phyloP scores from a whole-genome alignment of 2,329 filamentous ascomycete species.

The Colletotrichum lindemuthianum region DNA sequence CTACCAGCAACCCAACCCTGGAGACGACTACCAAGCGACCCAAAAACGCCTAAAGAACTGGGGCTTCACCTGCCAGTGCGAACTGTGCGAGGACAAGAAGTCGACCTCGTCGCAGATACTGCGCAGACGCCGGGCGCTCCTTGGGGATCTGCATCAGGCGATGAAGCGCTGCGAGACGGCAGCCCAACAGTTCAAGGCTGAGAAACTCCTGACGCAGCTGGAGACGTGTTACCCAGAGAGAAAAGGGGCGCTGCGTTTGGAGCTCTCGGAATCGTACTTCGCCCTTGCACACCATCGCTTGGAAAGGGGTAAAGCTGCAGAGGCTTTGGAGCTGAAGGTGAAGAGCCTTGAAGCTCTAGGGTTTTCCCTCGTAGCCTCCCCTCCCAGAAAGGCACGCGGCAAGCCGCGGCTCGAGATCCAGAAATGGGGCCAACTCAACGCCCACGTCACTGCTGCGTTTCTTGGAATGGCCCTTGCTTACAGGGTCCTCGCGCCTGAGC shows the following conservation, averaged over 20 bases:
- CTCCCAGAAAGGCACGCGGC: constrained; percentile 5
- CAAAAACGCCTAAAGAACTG: constrained; percentile 47
- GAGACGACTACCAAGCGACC: constrained; percentile 42
- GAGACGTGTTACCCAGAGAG: constrained; percentile 38
- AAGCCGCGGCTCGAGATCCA: constrained; percentile 35
- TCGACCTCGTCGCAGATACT: constrained; percentile 33
- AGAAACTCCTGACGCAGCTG: constrained; percentile 36
- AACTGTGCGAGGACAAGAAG: constrained; percentile 47
- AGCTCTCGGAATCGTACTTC: constrained; percentile 39
- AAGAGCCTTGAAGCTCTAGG: constrained; percentile 42
- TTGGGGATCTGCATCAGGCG: not conserved
- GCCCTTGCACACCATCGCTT: constrained; percentile 24
- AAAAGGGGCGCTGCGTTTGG: constrained; percentile 30
- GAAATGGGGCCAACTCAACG: constrained; percentile 39
- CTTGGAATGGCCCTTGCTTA: constrained; percentile 36
- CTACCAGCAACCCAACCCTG: constrained; percentile 45
- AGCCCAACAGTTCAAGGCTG: constrained; percentile 19
- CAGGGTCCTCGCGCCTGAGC: constrained; percentile 37
- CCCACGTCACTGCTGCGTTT: constrained; percentile 32
- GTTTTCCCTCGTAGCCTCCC: constrained; percentile 38
- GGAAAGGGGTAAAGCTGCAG: not conserved
- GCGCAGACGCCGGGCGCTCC: constrained; percentile 34
- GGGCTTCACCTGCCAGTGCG: constrained; percentile 55
- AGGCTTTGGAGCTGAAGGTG: constrained; percentile 37
- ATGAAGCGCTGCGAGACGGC: not conserved